A percentile compares a stretch with the other conserved stretches of the same genome.
Conservation (phyloP, 2,329 filamentous ascomycete species). For the Zelopaecilomyces penicillatus region DNA sequence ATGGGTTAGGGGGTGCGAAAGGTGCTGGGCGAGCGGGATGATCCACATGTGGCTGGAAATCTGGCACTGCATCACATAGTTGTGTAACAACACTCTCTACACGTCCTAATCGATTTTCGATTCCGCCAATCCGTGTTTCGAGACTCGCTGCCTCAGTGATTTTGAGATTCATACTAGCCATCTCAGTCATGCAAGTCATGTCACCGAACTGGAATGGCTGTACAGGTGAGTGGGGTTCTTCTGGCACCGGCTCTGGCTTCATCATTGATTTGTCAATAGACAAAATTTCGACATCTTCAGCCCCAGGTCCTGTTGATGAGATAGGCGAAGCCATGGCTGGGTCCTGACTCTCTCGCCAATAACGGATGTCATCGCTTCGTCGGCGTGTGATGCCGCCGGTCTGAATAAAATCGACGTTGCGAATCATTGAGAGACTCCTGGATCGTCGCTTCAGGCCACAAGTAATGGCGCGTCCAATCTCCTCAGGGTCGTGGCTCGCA, state of each 20-base stretch:
- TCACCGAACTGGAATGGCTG: slow-evolving; percentile 49
- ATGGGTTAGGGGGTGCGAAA: slow-evolving; percentile 13
- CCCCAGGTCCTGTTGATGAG: slow-evolving; percentile 37
- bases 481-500: slow-evolving; percentile 36
- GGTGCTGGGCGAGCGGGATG: slow-evolving; percentile 18
- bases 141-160: slow-evolving; percentile 48
- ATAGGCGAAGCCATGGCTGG: slow-evolving; percentile 42
- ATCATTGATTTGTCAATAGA: slow-evolving; percentile 25
- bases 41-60: slow-evolving; percentile 26
- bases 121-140: slow-evolving; percentile 41
- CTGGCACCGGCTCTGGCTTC: slow-evolving; percentile 23
- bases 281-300: slow-evolving; percentile 21
- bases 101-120: slow-evolving; percentile 44
- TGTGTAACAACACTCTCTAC: slow-evolving; percentile 46
- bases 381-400: slow-evolving; percentile 31
- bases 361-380: slow-evolving; percentile 55
- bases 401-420: slow-evolving; percentile 31
- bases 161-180: slow-evolving; percentile 47
- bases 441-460: slow-evolving; percentile 45
- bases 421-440: slow-evolving; percentile 49
- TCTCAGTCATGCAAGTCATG: slow-evolving; percentile 35
- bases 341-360: slow-evolving; percentile 55
- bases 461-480: slow-evolving; percentile 55
- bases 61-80: slow-evolving; percentile 38
- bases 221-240: slow-evolving; percentile 24